phyloP scores from a whole-genome alignment of 139 green algal genomes.

The Micractinium sp. region DNA sequence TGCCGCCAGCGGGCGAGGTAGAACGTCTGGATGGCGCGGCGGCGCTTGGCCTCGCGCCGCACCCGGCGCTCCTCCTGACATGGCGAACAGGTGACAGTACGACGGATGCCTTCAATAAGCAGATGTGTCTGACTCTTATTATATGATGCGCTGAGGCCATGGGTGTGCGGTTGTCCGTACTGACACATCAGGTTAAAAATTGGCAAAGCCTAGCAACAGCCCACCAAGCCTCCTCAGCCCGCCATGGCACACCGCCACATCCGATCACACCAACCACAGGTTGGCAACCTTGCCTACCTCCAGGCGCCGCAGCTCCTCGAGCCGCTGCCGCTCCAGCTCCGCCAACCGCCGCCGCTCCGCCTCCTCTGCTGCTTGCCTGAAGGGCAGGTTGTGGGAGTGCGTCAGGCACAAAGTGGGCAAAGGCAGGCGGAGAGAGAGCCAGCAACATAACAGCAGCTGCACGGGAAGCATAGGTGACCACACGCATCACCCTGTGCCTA shows the following conservation, averaged over 20 bases:
- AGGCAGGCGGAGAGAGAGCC: not conserved
- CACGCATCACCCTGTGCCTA: not conserved
- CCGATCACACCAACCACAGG: too few species aligned
- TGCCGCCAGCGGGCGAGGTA: constrained; percentile 33
- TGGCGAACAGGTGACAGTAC: not conserved
- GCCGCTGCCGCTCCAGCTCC: constrained; percentile 1
- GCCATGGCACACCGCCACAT: too few species aligned
- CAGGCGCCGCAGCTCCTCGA: constrained; percentile 12
- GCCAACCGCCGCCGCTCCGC: constrained; percentile 3
- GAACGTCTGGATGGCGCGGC: not conserved
- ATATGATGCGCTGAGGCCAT: too few species aligned
- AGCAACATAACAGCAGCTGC: not conserved
- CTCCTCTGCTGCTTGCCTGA: not conserved
- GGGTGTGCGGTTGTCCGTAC: too few species aligned
- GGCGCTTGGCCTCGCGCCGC: constrained; percentile 11
- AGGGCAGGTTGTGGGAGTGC: not conserved
- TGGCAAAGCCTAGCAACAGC: too few species aligned
- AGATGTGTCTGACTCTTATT: too few species aligned
- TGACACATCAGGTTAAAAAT: too few species aligned
- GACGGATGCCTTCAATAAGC: too few species aligned
- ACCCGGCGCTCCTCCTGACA: constrained; percentile 11
- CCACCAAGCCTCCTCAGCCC: too few species aligned
- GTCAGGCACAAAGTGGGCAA: too few species aligned
- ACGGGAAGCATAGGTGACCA: not conserved
- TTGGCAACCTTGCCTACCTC: not conserved